Percentiles rank a stretch among this genome's conserved stretches.
Conservation (phyloP, 345 rosid species). For the Rhodamnia argentea region DNA sequence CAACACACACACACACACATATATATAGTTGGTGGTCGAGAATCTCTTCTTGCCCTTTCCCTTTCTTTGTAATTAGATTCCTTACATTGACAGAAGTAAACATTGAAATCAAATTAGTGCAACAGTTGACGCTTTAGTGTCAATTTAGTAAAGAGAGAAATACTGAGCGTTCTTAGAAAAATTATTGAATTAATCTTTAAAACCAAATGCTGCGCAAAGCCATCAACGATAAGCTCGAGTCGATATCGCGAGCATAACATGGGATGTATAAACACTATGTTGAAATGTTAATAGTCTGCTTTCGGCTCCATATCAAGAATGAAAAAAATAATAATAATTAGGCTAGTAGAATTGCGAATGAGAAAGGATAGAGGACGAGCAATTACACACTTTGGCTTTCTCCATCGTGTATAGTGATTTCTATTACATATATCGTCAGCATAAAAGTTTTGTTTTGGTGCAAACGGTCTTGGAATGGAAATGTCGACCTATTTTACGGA, state of each 20-base stretch:
- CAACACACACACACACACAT: too few relatives aligned
- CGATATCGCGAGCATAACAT: background rate
- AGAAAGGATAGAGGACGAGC: background rate
- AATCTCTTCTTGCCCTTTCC: background rate
- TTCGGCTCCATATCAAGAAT: background rate
- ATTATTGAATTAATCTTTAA: background rate
- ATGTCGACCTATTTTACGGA: background rate
- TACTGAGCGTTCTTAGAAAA: background rate
- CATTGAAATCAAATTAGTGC: background rate
- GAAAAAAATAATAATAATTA: background rate
- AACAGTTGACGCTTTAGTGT: background rate
- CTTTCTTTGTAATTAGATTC: background rate
- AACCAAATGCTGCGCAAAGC: background rate
- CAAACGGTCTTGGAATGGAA: background rate
- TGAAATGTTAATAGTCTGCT: background rate
- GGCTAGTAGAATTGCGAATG: background rate
- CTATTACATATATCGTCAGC: background rate
- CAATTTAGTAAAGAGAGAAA: background rate
- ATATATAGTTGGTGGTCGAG: background rate
- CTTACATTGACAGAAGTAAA: background rate
- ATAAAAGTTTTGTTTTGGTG: background rate
- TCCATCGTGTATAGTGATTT: background rate
- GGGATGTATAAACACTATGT: background rate
- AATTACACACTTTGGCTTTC: background rate
- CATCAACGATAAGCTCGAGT: background rate